Base-by-base conservation (phyloP, 495 filamentous ascomycete species). In the Trichocladium uniseriatum region DNA sequence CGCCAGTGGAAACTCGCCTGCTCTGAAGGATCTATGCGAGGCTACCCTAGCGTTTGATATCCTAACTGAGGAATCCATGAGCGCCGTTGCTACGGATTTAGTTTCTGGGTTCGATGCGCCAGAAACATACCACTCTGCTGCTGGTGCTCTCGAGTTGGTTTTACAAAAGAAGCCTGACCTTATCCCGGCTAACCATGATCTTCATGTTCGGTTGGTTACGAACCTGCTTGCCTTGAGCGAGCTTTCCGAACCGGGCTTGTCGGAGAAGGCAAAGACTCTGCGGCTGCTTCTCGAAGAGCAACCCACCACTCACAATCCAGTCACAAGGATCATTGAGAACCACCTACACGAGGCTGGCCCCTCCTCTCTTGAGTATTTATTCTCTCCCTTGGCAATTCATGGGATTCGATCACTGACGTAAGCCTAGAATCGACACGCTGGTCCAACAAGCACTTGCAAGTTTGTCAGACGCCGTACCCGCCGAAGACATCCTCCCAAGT, bases 191-290 rank as follows among this genome's bases (percentile, higher is more conserved):
- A 60, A 71, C 15, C 48, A 64, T 0, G 61, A 56, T 19, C 38
- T 57, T 6, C 68, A 73, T 48, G 63, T 77, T 21, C 52, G 40
- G 2, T 50, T 77, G 6, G 63, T 75, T 21, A 64, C 71, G 0
- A 67, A 57, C 10, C 58, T 79, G 0, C 54, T 79, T 1, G 65
- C 66, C 2, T 35, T 77, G 13, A 69, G 67, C 8, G 73, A 77
- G 50, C 50, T 67, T 6, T 63, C 67, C 6, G 66, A 68, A 43
- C 34, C 53, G 18, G 42, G 42, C 0, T 31, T 64, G 2, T 53
- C 64, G 7, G 55, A 57, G 6, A 64, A 67, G 44, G 63, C 68
- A 13, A 48, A 49, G 8, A 38, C 35, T 5, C 37, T 76, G 22
- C 62, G 55, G 21, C 29, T 55, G 0, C 45, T 69, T 19, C 43